Evolutionary conservation across 805 yeast genomes (phyloP).

Genomic region (Scheffersomyces stipitis): DNA sequence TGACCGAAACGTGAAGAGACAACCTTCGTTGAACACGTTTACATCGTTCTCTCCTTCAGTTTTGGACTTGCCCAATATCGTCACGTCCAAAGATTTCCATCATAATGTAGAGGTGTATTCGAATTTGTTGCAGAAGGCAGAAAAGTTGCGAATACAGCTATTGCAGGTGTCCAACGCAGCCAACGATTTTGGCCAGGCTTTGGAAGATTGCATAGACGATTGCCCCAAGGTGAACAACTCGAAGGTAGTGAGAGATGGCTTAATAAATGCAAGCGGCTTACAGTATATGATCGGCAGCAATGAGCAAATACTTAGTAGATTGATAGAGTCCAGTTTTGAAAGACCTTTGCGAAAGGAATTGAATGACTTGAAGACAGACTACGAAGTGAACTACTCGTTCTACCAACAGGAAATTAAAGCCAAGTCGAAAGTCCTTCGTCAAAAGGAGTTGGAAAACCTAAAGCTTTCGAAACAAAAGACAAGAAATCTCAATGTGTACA

Average conservation of each 20-base stretch:
- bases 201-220: constrained; percentile 46
- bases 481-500: constrained; percentile 67
- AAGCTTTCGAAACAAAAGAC: constrained; percentile 58
- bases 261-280: constrained; percentile 72
- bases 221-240: constrained; percentile 27
- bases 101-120: constrained; percentile 48
- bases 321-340: constrained; percentile 55
- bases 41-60: constrained; percentile 53
- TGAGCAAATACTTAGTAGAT: constrained; percentile 64
- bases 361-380: constrained; percentile 42
- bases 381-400: constrained; percentile 46
- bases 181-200: constrained; percentile 66
- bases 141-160: constrained; percentile 47
- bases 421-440: constrained; percentile 52
- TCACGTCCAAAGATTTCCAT: constrained; percentile 60
- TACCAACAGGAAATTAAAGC: constrained; percentile 56
- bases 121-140: constrained; percentile 48
- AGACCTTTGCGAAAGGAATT: constrained; percentile 50
- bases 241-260: constrained; percentile 50
- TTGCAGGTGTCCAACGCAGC: constrained; percentile 55
- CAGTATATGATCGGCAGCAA: constrained; percentile 77
- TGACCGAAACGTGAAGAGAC: constrained; percentile 14
- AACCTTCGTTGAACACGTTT: constrained; percentile 40
- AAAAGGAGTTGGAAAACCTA: constrained; percentile 60
- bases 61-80: constrained; percentile 57